These are phyloP conservation scores for Xylaria sp. DNA, from an alignment of 495 filamentous ascomycete genomes.

Conservation along the genomic window DNA sequence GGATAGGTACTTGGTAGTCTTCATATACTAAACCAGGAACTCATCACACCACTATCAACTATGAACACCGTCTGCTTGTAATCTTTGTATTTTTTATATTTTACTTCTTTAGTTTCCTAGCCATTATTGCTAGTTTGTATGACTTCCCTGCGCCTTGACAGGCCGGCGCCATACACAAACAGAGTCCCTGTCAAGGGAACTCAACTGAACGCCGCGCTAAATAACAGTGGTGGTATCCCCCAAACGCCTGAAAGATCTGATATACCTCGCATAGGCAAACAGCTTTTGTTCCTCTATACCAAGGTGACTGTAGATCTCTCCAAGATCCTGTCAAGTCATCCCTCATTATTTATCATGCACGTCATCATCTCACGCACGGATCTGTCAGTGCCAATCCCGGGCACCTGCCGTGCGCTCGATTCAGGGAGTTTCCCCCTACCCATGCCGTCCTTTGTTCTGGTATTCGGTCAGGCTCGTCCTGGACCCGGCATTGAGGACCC, in stretches of 20 bases:
- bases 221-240: slow-evolving; percentile 42
- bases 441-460: slow-evolving; percentile 32
- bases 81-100: not conserved
- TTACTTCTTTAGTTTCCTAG: not conserved
- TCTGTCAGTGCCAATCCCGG: not conserved
- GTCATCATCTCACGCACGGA: slow-evolving; percentile 12
- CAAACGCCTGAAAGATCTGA: slow-evolving; percentile 24
- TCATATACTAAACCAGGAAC: not conserved
- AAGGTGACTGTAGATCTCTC: slow-evolving; percentile 12
- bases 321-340: slow-evolving; percentile 17
- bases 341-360: slow-evolving; percentile 26
- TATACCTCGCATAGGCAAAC: slow-evolving; percentile 27
- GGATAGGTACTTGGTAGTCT: not conserved
- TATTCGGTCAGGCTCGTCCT: slow-evolving; percentile 51
- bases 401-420: not conserved
- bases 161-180: slow-evolving; percentile 25
- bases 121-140: not conserved
- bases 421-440: not conserved
- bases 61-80: not conserved
- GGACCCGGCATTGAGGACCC: slow-evolving; percentile 58
- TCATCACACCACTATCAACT: not conserved
- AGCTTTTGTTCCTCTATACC: slow-evolving; percentile 21
- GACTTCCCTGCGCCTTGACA: not conserved
- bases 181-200: slow-evolving; percentile 26
- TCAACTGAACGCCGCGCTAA: slow-evolving; percentile 42